Conservation (phyloP, 176 grass and related monocot species). For the Chrysopogon serrulatus region DNA sequence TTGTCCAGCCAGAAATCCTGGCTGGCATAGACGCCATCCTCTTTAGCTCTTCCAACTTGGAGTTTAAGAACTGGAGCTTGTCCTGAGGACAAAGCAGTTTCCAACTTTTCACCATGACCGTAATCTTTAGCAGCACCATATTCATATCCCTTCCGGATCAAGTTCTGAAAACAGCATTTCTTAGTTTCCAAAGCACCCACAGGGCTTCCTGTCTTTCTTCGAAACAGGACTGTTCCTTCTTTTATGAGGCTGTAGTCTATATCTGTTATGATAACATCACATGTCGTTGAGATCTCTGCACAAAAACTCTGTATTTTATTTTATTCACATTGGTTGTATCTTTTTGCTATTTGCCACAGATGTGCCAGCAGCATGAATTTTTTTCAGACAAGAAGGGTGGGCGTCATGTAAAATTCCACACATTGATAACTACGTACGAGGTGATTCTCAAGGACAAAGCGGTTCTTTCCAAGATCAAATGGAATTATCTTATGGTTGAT, state of each 20-base stretch:
- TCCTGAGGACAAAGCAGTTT: background rate
- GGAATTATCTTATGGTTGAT: conserved; percentile 99
- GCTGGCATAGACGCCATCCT: background rate
- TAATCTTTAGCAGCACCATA: background rate
- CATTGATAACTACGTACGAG: conserved; percentile 94
- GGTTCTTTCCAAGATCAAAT: conserved; percentile 91
- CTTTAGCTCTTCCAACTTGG: background rate
- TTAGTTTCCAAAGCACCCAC: background rate
- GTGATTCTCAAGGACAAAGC: conserved; percentile 99
- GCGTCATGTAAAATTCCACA: conserved; percentile 76
- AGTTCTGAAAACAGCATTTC: background rate
- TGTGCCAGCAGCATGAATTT: conserved; percentile 85
- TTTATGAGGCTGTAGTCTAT: background rate
- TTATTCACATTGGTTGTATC: background rate
- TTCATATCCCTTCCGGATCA: background rate
- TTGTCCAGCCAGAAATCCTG: background rate
- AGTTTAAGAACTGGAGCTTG: background rate
- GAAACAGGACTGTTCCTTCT: background rate
- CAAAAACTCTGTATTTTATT: background rate
- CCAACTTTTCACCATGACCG: background rate
- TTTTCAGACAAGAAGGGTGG: conserved; percentile 85
- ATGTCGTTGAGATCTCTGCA: background rate
- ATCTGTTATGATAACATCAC: background rate
- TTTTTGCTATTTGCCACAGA: conserved; percentile 39
- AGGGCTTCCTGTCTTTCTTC: background rate